Percentiles rank a stretch among this genome's conserved stretches.
Conservation (phyloP, 768 basidiomycete genomes). For the Serpula lacrymans region DNA sequence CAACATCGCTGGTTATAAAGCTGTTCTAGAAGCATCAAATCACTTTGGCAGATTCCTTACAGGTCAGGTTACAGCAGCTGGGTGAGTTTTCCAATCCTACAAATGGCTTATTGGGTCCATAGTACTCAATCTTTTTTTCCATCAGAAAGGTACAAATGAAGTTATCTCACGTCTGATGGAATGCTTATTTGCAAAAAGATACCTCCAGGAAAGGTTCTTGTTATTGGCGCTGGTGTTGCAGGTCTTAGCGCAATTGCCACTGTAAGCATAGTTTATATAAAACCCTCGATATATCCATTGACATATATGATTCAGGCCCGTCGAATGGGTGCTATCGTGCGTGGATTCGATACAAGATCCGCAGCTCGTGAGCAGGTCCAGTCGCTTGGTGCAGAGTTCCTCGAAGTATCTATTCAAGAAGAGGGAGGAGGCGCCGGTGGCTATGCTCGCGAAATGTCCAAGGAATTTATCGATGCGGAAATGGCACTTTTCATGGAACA, state of each 20-base stretch:
- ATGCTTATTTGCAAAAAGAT: constrained; percentile 44
- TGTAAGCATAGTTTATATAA: constrained; percentile 32
- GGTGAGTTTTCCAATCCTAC: constrained; percentile 45
- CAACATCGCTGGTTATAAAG: constrained; percentile 94
- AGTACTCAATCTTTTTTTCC: background rate
- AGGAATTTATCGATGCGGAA: constrained; percentile 85
- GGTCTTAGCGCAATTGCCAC: constrained; percentile 87
- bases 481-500: constrained; percentile 88
- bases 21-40: constrained; percentile 86
- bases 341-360: constrained; percentile 83
- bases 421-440: constrained; percentile 82
- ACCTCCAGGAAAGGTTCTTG: constrained; percentile 80
- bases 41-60: constrained; percentile 87
- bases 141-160: constrained; percentile 39
- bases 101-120: background rate
- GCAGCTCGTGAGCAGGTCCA: constrained; percentile 88
- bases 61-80: constrained; percentile 88
- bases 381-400: constrained; percentile 84
- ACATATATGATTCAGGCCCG: constrained; percentile 47
- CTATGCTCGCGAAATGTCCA: constrained; percentile 89
- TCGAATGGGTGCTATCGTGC: constrained; percentile 83
- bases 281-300: constrained; percentile 1
- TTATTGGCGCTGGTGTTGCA: constrained; percentile 88
- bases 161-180: background rate
- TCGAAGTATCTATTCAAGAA: constrained; percentile 79